Percentiles rank a stretch among this genome's conserved stretches.
Evolutionary conservation across 345 rosid species (phyloP).

Genomic region (Euclidium syriacum): DNA sequence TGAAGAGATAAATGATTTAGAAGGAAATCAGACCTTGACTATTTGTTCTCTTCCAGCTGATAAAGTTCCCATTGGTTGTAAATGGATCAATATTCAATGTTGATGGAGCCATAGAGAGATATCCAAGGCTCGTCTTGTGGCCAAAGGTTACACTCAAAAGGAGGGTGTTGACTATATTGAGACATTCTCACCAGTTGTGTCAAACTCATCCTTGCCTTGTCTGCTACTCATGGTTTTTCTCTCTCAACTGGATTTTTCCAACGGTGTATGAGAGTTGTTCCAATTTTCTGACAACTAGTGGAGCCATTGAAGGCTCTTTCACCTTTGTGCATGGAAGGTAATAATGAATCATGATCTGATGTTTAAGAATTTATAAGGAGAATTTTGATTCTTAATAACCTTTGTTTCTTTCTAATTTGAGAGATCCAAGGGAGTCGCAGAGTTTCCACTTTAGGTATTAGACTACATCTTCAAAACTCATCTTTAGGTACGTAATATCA

Average conservation of each 20-base stretch:
- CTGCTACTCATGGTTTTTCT: not conserved
- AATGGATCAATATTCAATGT: not conserved
- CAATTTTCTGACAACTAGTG: slow-evolving; percentile 30
- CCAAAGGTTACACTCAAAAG: no score
- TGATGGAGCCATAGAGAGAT: no score
- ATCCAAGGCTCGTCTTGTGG: no score
- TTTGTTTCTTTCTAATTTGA: slow-evolving; percentile 38
- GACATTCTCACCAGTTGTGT: not conserved
- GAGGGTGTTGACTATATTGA: not conserved
- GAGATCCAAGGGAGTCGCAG: slow-evolving; percentile 52
- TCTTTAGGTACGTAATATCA: no score
- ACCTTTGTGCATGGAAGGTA: slow-evolving; percentile 96
- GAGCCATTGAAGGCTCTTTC: slow-evolving; percentile 72
- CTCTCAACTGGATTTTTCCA: no score
- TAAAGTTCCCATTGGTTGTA: not conserved
- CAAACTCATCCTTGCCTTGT: fast-evolving
- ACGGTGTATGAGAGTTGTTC: slow-evolving; percentile 69
- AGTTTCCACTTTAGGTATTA: slow-evolving; percentile 52
- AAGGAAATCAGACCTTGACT: not conserved
- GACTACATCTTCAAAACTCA: slow-evolving; percentile 56
- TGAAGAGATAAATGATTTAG: not conserved
- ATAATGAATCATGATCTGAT: slow-evolving; percentile 10
- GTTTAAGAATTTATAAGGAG: not conserved
- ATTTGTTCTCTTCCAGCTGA: not conserved
- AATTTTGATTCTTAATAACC: not conserved